A percentile compares a stretch with the other conserved stretches of the same genome.
phyloP scores from a whole-genome alignment of 2,329 filamentous ascomycete genomes.

The Penicillium fuscoglaucum region DNA sequence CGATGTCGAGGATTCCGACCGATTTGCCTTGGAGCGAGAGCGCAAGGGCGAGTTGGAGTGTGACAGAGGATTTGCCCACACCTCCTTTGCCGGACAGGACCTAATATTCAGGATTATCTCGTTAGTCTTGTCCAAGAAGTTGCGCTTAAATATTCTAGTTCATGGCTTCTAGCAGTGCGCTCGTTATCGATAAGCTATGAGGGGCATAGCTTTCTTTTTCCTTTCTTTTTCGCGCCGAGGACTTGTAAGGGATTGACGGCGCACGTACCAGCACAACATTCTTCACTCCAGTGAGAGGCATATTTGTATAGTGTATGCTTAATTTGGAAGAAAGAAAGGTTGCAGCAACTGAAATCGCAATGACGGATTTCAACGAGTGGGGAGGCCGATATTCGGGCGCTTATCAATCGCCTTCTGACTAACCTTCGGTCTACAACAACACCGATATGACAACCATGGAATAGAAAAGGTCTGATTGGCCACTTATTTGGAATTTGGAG shows the following conservation, averaged over 20 bases:
- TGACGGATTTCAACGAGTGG: constrained; percentile 16
- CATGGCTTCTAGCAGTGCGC: constrained; percentile 1
- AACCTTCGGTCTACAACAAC: constrained; percentile 1
- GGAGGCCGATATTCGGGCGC: constrained; percentile 25
- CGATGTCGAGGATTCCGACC: constrained; percentile 93
- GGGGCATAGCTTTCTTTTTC: constrained; percentile 19
- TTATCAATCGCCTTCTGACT: constrained; percentile 31
- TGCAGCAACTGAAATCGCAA: constrained; percentile 1
- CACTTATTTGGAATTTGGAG: background rate
- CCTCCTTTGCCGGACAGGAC: constrained; percentile 95
- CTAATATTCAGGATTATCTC: constrained; percentile 31
- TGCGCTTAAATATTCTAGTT: background rate
- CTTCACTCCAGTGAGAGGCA: constrained; percentile 47
- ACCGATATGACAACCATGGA: background rate
- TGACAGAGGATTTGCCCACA: constrained; percentile 97
- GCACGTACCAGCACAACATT: constrained; percentile 45
- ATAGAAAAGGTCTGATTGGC: background rate
- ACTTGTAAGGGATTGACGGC: background rate
- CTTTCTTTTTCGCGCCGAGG: constrained; percentile 8
- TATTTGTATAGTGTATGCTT: constrained; percentile 18
- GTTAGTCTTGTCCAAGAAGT: background rate
- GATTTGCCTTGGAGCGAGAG: constrained; percentile 81
- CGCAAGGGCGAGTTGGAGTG: constrained; percentile 89
- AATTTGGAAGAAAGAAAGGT: constrained; percentile 1
- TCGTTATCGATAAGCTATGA: constrained; percentile 45